phyloP scores from a whole-genome alignment of 1,284 basidiomycete genomes.

The Crucibulum parvulum region DNA sequence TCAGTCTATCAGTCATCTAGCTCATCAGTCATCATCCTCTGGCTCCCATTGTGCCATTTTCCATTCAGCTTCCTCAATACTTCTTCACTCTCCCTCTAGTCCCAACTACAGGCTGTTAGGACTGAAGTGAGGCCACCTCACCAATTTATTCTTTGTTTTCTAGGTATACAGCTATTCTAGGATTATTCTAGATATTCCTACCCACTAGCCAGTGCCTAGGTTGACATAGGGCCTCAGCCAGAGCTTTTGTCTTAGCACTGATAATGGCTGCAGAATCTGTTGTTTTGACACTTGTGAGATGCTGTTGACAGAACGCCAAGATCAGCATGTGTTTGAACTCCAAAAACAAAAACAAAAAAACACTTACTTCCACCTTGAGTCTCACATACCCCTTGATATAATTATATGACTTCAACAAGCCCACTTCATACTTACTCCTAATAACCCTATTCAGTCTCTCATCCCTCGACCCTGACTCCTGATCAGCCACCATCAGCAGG shows the following conservation, averaged over 20 bases:
- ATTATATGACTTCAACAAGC: constrained; percentile 93
- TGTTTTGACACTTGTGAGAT: constrained; percentile 91
- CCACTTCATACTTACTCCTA: constrained; percentile 96
- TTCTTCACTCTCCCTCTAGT: no score
- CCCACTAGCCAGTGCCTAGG: no score
- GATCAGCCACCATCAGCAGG: constrained; percentile 94
- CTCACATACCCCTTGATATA: constrained; percentile 95
- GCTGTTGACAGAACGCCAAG: neutral
- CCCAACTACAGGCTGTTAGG: no score
- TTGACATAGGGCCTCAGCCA: constrained; percentile 67
- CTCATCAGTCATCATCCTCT: no score
- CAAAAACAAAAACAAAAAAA: neutral
- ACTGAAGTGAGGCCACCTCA: no score
- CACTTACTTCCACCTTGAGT: constrained; percentile 85
- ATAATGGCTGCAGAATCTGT: constrained; percentile 88
- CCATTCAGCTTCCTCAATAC: no score
- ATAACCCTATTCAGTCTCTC: constrained; percentile 93
- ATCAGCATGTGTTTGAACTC: neutral
- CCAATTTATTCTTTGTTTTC: no score
- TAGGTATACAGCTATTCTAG: no score
- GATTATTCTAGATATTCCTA: no score
- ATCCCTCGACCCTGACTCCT: constrained; percentile 89
- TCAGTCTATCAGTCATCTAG: no score
- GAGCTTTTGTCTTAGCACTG: constrained; percentile 95
- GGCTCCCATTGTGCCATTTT: no score